Percentiles rank a stretch among this genome's conserved stretches.
phyloP scores from a whole-genome alignment of 1,284 basidiomycete species.

The Tylopilus sp. region DNA sequence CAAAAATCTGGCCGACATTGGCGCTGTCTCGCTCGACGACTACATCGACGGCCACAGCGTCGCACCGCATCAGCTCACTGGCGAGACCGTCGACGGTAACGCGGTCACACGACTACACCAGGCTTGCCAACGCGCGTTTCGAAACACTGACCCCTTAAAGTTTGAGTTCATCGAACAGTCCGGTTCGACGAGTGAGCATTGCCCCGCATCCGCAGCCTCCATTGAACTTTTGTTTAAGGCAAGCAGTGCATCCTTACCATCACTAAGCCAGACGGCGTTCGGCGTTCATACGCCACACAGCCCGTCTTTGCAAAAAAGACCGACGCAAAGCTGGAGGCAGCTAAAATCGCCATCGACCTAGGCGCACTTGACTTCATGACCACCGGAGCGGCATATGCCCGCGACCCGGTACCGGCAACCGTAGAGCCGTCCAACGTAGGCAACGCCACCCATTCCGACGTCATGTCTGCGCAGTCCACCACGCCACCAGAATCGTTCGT shows the following conservation, averaged over 20 bases:
- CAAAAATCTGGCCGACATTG: conserved; percentile 18
- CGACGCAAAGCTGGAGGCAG: conserved; percentile 51
- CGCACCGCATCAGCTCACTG: background rate
- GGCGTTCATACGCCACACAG: conserved; percentile 49
- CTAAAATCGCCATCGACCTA: conserved; percentile 50
- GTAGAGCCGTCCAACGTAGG: conserved; percentile 16
- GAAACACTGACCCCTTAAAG: conserved; percentile 35
- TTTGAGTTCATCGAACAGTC: conserved; percentile 44
- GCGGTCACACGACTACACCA: conserved; percentile 39
- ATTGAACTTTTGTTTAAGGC: conserved; percentile 31
- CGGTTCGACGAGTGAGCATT: conserved; percentile 32
- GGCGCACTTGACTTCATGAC: conserved; percentile 55
- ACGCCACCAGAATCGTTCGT: conserved; percentile 21
- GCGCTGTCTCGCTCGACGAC: conserved; percentile 23
- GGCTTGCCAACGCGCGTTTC: conserved; percentile 41
- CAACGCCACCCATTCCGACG: background rate
- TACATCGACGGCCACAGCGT: conserved; percentile 15
- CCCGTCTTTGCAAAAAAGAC: conserved; percentile 39
- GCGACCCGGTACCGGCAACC: conserved; percentile 23
- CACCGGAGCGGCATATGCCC: conserved; percentile 33
- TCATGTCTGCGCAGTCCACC: background rate
- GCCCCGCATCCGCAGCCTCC: background rate
- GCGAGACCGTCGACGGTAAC: conserved; percentile 10
- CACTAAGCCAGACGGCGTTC: conserved; percentile 46
- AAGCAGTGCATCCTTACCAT: conserved; percentile 58